Percentiles rank a stretch among this genome's conserved stretches.
Evolutionary conservation across 2,329 filamentous ascomycete genomes (phyloP).

Genomic region (Aspergillus quadricinctus): DNA sequence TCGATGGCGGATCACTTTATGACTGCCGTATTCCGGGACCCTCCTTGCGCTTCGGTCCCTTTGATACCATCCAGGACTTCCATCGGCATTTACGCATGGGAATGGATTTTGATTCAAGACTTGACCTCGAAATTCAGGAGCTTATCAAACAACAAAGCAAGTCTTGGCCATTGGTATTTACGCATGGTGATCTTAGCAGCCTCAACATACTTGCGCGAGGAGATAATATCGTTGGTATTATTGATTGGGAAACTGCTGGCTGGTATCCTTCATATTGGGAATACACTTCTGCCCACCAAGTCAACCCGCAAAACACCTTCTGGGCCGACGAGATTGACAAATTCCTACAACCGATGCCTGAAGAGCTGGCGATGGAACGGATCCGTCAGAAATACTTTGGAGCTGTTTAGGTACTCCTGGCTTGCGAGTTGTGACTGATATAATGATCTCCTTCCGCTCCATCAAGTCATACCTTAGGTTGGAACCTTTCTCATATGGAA

Average conservation of each 20-base stretch:
- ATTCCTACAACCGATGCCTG: slow-evolving; percentile 36
- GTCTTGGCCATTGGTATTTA: slow-evolving; percentile 39
- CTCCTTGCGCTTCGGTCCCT: slow-evolving; percentile 28
- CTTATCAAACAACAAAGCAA: slow-evolving; percentile 31
- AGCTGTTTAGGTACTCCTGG: slow-evolving; percentile 18
- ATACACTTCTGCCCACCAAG: slow-evolving; percentile 37
- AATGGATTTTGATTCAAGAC: slow-evolving; percentile 23
- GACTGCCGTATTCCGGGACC: slow-evolving; percentile 27
- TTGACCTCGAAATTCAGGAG: slow-evolving; percentile 25
- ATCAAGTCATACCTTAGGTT: slow-evolving; percentile 40
- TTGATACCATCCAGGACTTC: slow-evolving; percentile 31
- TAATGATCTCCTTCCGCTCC: slow-evolving; percentile 18
- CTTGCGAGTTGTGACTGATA: neutral
- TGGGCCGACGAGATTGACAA: slow-evolving; percentile 38
- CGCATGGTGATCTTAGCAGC: slow-evolving; percentile 49
- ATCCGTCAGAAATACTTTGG: slow-evolving; percentile 36
- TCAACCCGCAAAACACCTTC: slow-evolving; percentile 38
- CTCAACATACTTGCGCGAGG: slow-evolving; percentile 31
- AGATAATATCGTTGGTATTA: slow-evolving; percentile 39
- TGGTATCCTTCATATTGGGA: slow-evolving; percentile 31
- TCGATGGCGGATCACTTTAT: slow-evolving; percentile 29
- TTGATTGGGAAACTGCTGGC: slow-evolving; percentile 30
- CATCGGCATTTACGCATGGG: slow-evolving; percentile 33
- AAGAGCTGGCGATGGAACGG: slow-evolving; percentile 39
- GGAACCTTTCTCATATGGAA: slow-evolving; percentile 28